These are phyloP conservation scores for Aphanocladium album DNA, from an alignment of 2,329 filamentous ascomycete genomes.

Conservation along the genomic window DNA sequence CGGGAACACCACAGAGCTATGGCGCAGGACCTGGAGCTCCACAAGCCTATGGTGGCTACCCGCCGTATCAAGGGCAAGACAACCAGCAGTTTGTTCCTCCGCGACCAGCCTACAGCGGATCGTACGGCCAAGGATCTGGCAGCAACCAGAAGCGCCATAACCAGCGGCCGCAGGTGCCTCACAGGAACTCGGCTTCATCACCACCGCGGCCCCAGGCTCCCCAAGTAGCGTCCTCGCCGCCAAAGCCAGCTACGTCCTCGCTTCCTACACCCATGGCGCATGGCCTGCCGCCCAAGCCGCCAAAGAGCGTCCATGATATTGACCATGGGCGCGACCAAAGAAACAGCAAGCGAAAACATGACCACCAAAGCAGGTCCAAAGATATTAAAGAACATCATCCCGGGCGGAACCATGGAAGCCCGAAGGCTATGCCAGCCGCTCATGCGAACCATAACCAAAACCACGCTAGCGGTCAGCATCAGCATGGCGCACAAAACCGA, in stretches of 20 bases:
- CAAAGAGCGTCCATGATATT: constrained; percentile 12
- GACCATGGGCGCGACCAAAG: constrained; percentile 3
- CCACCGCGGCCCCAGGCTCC: neutral
- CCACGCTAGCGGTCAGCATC: neutral
- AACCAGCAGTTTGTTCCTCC: neutral
- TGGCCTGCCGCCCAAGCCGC: constrained; percentile 10
- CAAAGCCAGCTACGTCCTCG: neutral
- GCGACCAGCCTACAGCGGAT: constrained; percentile 10
- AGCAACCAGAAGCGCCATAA: neutral
- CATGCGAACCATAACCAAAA: neutral
- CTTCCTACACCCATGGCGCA: neutral
- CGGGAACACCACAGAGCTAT: constrained; percentile 4
- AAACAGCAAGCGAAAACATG: constrained; percentile 10
- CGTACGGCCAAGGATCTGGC: neutral
- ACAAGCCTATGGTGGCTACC: neutral
- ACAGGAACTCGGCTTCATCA: constrained; percentile 7
- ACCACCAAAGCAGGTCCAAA: constrained; percentile 5
- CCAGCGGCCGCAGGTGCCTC: neutral
- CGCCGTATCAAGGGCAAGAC: constrained; percentile 3
- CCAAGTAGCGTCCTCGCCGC: neutral
- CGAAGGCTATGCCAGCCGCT: neutral
- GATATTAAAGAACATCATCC: constrained; percentile 12
- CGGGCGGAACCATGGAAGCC: constrained; percentile 4
- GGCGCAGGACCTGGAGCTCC: neutral
- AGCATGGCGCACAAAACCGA: neutral